phyloP scores from a whole-genome alignment of 306 rosid species.

The Urtica urens region DNA sequence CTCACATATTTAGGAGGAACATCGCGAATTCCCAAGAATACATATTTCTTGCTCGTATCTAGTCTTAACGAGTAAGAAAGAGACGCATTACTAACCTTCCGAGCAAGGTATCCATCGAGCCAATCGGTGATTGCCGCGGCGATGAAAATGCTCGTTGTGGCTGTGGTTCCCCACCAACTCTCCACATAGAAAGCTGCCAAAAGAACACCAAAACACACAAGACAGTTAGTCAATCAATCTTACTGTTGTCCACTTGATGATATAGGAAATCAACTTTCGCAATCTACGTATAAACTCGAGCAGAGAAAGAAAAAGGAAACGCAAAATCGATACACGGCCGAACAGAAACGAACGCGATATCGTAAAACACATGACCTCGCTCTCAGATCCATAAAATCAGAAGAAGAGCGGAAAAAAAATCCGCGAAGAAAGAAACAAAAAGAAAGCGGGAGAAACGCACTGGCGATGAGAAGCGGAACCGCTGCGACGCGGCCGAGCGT shows the following conservation, averaged over 20 bases:
- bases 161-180: conserved; percentile 68
- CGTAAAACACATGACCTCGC: not conserved
- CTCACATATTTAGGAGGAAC: too few species aligned
- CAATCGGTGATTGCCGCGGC: conserved; percentile 86
- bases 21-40: too few species aligned
- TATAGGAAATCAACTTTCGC: too few species aligned
- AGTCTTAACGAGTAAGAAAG: not conserved
- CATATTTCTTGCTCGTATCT: not conserved
- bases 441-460: conserved; percentile 25
- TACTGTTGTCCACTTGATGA: conserved; percentile 1
- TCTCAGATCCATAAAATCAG: not conserved
- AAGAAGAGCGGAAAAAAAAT: not conserved
- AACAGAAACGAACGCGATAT: too few species aligned
- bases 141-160: conserved; percentile 72
- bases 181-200: conserved; percentile 72
- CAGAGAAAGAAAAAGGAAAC: too few species aligned
- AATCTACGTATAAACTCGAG: too few species aligned
- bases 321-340: too few species aligned
- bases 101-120: conserved; percentile 98
- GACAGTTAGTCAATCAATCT: conserved; percentile 5
- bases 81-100: conserved; percentile 46
- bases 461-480: conserved; percentile 63
- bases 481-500: conserved; percentile 93
- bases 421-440: not conserved
- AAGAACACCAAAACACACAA: not conserved